Base-by-base conservation (phyloP, 2,329 filamentous ascomycete species). In the Penicillium sp. region DNA sequence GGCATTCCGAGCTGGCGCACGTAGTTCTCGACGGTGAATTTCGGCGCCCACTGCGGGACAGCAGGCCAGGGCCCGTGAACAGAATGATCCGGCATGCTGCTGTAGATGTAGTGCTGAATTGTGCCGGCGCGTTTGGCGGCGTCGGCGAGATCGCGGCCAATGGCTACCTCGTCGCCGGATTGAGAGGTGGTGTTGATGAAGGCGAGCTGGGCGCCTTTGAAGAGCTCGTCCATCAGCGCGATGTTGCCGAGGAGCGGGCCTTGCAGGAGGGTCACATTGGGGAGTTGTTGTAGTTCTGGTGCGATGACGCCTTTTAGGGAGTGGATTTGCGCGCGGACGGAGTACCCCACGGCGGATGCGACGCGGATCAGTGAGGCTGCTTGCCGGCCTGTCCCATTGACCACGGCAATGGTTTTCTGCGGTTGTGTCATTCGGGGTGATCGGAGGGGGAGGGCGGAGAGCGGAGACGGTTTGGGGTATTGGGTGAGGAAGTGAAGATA, bases 171-270 rank as follows among this genome's bases (percentile, higher is more conserved):
- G 71, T 97, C 90, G 43, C 92, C 93, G 35, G 70, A 65, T 76
- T 95, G 95, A 64, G 95, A 95, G 4, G 90, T 95, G 35, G 93
- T 99, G 75, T 99, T 99, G 76, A 97, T 90, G 71, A 97, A 99
- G 52, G 93, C 93, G 43, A 95, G 80, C 61, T 95, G 87, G 18
- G 88, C 87, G 54, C 88, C 89, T 31, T 80, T 76, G 77, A 97
- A 97, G 16, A 97, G 79, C 58, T 87, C 79, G 46, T 81, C 78
- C 64, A 95, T 87, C 57, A 95, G 72, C 1, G 77, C 77, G 60
- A 84, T 79, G 66, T 89, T 89, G 64, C 92, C 82, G 55, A 86
- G 80, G 54, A 86, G 63, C 66, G 81, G 56, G 69, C 88, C 75
- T 77, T 87, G 72, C 75, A 83, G 73, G 41, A 85, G 79, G 42